Base-by-base conservation (phyloP, 495 filamentous ascomycete species). In the Trichoderma orchidacearum region DNA sequence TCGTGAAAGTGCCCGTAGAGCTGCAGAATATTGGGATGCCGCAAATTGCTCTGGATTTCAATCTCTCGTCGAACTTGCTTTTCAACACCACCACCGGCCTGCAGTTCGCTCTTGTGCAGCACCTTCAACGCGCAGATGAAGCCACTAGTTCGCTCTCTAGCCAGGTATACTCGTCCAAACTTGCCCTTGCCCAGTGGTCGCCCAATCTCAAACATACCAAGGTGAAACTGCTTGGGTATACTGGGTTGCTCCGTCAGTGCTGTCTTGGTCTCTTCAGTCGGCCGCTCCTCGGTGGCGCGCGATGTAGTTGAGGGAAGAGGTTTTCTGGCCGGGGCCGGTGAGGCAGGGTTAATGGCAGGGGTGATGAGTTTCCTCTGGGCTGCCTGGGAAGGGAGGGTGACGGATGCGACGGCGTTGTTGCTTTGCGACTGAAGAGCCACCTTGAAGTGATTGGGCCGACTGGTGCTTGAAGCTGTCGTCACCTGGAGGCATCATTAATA, bases 141-240 rank as follows among this genome's bases (percentile, higher is more conserved):
- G 59, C 88, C 87, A 21, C 81, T 87, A 45, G 80, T 85, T 29
- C 90, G 81, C 68, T 98, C 93, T 57, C 91, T 88, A 45, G 92
- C 93, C 2, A 98, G 81, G 66, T 98, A 98, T 1, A 98, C 93
- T 48, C 94, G 81, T 4, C 93, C 93, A 65, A 97, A 98, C 69
- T 98, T 98, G 55, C 93, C 93, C 68, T 97, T 98, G 8, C 93
- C 93, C 5, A 98, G 75, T 2, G 93, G 94, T 51, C 91, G 87
- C 9, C 93, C 93, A 62, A 98, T 97, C 64, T 98, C 93, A 64
- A 98, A 98, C 93, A 98, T 97, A 67, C 92, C 90, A 2, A 98
- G 84, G 61, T 96, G 90, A 66, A 93, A 88, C 54, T 90, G 79
- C 62, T 86, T 92, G 2, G 84, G 81, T 48, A 75, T 58, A 13